Conservation (phyloP, 345 rosid genomes). For the Anacardium occidentale region DNA sequence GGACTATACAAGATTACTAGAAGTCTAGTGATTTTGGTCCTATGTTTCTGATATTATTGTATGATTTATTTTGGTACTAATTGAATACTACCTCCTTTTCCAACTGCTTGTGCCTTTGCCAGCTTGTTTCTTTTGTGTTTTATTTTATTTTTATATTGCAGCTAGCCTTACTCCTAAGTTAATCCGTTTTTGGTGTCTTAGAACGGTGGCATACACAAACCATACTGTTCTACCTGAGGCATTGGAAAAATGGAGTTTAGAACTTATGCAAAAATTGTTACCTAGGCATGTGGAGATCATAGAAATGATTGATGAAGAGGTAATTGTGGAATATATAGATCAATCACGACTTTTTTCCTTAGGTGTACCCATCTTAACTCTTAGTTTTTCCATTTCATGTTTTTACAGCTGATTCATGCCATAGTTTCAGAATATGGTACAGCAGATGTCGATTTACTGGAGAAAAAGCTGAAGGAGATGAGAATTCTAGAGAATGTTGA, state of each 20-base stretch:
- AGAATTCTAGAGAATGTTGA: slow-evolving; percentile 78
- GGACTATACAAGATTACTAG: slow-evolving; percentile 2
- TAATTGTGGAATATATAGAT: slow-evolving; percentile 27
- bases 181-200: slow-evolving; percentile 18
- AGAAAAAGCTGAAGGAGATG: slow-evolving; percentile 66
- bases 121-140: background rate
- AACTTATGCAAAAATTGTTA: slow-evolving; percentile 68
- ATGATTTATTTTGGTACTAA: background rate
- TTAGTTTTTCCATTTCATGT: slow-evolving; percentile 19
- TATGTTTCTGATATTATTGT: background rate
- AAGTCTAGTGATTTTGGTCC: background rate
- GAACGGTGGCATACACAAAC: slow-evolving; percentile 85
- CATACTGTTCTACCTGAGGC: slow-evolving; percentile 89
- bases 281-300: slow-evolving; percentile 83
- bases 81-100: background rate
- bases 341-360: slow-evolving; percentile 13
- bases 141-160: background rate
- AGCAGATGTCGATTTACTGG: slow-evolving; percentile 46
- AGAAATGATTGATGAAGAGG: slow-evolving; percentile 84
- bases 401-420: slow-evolving; percentile 51
- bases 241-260: slow-evolving; percentile 86
- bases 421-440: slow-evolving; percentile 65
- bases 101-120: slow-evolving; percentile 5
- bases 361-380: slow-evolving; percentile 9
- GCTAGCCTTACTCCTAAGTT: background rate